These are phyloP conservation scores for Fraxinus floribunda DNA, from an alignment of 305 asterid genomes.

Conservation along the genomic window DNA sequence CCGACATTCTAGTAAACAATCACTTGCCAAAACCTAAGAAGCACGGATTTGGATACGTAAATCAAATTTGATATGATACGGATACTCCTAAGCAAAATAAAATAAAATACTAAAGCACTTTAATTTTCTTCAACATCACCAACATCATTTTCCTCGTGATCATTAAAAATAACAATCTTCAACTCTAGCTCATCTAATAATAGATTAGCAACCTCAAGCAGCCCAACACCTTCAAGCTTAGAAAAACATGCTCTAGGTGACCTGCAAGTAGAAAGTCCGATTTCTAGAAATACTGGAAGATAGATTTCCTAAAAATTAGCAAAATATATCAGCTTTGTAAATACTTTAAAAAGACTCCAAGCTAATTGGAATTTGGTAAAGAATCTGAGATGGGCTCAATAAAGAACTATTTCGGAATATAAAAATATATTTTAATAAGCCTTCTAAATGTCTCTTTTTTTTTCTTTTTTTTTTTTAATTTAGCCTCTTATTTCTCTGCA, in stretches of 20 bases:
- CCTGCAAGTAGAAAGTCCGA: background rate
- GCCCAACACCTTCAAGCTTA: background rate
- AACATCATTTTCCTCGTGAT: too few species aligned
- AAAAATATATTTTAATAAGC: background rate
- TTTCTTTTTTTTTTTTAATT: background rate
- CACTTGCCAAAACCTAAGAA: background rate
- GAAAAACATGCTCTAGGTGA: background rate
- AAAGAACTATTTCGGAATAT: background rate
- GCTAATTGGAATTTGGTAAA: background rate
- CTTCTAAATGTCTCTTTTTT: background rate
- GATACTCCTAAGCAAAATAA: too few species aligned
- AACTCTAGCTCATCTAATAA: too few species aligned
- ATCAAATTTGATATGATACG: too few species aligned
- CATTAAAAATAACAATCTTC: too few species aligned
- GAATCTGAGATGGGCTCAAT: background rate
- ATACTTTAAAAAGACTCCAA: background rate
- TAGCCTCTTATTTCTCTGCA: background rate
- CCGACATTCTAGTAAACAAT: background rate
- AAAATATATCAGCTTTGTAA: background rate
- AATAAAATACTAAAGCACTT: too few species aligned
- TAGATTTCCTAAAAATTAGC: background rate
- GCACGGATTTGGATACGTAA: too few species aligned
- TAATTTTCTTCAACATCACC: too few species aligned
- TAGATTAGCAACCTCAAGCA: too few species aligned
- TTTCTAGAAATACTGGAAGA: background rate